phyloP scores from a whole-genome alignment of 164 flowering plant species.

The Houttuynia cordata region DNA sequence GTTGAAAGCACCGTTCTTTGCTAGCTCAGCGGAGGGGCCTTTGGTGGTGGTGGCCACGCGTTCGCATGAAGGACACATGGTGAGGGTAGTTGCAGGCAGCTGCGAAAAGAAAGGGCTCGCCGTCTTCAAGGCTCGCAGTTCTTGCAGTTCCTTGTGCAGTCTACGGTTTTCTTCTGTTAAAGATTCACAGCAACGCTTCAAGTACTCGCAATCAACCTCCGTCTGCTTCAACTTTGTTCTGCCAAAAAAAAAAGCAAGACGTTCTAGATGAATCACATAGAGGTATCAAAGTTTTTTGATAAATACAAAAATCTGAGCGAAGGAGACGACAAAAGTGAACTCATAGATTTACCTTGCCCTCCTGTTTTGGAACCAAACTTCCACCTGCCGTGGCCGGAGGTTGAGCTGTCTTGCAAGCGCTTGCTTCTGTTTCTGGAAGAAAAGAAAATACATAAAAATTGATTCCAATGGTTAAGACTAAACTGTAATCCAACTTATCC shows the following conservation, averaged over 20 bases:
- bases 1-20: too few relatives aligned
- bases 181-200: constrained; percentile 77
- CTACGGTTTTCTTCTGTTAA: constrained; percentile 83
- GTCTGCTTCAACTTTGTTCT: constrained; percentile 96
- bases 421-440: constrained; percentile 66
- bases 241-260: background rate
- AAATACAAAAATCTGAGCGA: background rate
- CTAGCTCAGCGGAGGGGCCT: background rate
- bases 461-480: too few relatives aligned
- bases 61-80: constrained; percentile 92
- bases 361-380: constrained; percentile 84
- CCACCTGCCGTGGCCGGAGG: constrained; percentile 74
- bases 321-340: background rate
- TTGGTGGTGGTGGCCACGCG: constrained; percentile 45
- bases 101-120: constrained; percentile 79
- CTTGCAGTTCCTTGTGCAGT: constrained; percentile 75
- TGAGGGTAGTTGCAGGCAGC: constrained; percentile 83
- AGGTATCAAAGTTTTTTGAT: too few relatives aligned
- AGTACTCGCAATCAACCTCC: constrained; percentile 88
- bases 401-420: constrained; percentile 60
- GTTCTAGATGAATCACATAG: background rate
- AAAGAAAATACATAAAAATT: too few relatives aligned
- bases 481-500: too few relatives aligned
- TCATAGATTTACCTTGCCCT: constrained; percentile 56
- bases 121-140: constrained; percentile 61